Evolutionary conservation across 139 green algal species (phyloP), one percentile per base, ranked within the genome.

Genomic region (Asterochloris sp.): DNA sequence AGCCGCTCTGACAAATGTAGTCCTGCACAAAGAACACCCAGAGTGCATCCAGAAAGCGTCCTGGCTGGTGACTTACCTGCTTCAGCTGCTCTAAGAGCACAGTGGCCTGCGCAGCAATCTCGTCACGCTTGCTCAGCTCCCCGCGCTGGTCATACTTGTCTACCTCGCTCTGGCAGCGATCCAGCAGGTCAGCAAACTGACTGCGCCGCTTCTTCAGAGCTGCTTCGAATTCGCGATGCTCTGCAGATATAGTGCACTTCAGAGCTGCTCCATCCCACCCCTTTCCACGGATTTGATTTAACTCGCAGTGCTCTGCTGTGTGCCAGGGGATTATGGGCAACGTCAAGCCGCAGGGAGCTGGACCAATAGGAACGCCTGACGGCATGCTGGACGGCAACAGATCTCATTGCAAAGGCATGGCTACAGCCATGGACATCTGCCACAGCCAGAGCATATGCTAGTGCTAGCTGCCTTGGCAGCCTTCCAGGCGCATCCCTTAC

Each of bases 171-270:
- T 81, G 27, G 69, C 90, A 92, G 69, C 83, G 69, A 63, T 92
- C 88, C n/a, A 95, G 82, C 27, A 83, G 69, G 74, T 93, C 87
- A 10, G 83, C 86, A 83, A 90, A 88, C 9, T 82, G 78, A 0
- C 73, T 76, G 28, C 85, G 74, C 12, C 81, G 76, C 78, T 85
- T 73, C 78, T 91, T 90, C 14, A 91, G 75, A 27, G 28, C 62
- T 12, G 47, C 13, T 71, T 90, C 86, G 68, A 89, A 91, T 9
- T 83, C 61, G 13, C 85, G 73, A 66, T 90, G 84, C 84, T 91
- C 88, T 69, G 79, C 78, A 83, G 27, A 54, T 54, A 54, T 6
- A 54, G 6, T 54, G 38, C 38, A 54, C 38, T 8, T 21, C 66
- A 24, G 66, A 2, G 23, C 19, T 24, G 19, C 23, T 73, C 21